Percentiles rank a stretch among this genome's conserved stretches.
phyloP scores from a whole-genome alignment of 768 basidiomycete species.

The Mycena leptocephala region DNA sequence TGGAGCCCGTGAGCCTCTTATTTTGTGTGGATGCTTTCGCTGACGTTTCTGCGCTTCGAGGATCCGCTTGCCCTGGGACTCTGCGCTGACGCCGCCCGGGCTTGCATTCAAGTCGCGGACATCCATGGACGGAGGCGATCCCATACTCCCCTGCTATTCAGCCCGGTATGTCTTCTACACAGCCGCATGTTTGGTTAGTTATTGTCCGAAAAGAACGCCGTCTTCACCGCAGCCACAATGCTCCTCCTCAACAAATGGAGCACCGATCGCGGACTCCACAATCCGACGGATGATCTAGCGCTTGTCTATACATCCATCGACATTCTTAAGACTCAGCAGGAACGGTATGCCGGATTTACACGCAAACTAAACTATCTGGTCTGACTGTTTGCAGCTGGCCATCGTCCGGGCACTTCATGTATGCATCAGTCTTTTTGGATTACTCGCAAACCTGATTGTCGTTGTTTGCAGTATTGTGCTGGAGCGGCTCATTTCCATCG shows the following conservation, averaged over 20 bases:
- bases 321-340: not conserved
- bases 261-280: too few relatives aligned
- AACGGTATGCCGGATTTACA: not conserved
- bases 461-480: not conserved
- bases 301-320: not conserved
- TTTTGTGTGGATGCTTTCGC: not conserved
- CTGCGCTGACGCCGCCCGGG: constrained; percentile 15
- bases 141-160: not conserved
- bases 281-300: not conserved
- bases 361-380: not conserved
- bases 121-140: not conserved
- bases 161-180: not conserved
- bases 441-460: not conserved
- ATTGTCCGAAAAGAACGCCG: not conserved
- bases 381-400: not conserved
- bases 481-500: not conserved
- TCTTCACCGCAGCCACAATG: constrained; percentile 18
- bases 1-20: not conserved
- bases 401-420: not conserved
- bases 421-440: not conserved
- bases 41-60: not conserved
- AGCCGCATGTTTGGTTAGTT: too few relatives aligned
- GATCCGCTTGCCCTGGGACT: not conserved
- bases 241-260: constrained; percentile 16
- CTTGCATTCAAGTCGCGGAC: not conserved